These are phyloP conservation scores for Fusarium secorum DNA, from an alignment of 2,329 filamentous ascomycete species.

Conservation along the genomic window DNA sequence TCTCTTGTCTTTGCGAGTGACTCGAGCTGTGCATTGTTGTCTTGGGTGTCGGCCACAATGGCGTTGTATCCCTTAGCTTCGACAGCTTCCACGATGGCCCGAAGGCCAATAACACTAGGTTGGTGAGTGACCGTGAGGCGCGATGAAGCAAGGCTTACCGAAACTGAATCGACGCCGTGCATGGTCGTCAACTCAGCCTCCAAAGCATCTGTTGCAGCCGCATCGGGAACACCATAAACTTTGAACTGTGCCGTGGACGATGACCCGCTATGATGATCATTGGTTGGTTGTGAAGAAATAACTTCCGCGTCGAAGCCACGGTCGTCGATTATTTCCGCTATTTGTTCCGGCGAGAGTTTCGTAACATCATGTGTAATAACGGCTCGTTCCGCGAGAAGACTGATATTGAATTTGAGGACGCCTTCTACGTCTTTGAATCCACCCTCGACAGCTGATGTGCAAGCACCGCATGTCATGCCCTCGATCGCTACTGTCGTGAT, in stretches of 20 bases:
- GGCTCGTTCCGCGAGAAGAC: conserved; percentile 88
- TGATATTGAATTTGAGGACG: conserved; percentile 90
- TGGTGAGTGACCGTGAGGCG: conserved; percentile 78
- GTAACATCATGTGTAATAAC: conserved; percentile 83
- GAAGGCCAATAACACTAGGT: conserved; percentile 76
- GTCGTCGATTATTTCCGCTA: conserved; percentile 86
- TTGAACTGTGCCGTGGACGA: conserved; percentile 77
- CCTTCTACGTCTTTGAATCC: conserved; percentile 82
- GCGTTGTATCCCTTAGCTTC: conserved; percentile 89
- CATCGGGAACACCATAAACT: conserved; percentile 80
- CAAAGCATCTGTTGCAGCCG: conserved; percentile 73
- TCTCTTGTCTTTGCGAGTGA: conserved; percentile 96
- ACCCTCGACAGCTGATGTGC: conserved; percentile 87
- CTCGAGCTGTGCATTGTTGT: conserved; percentile 96
- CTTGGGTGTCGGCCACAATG: conserved; percentile 86
- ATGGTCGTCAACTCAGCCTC: conserved; percentile 72
- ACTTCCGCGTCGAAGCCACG: conserved; percentile 86
- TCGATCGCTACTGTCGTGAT: conserved; percentile 89
- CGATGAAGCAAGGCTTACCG: conserved; percentile 76
- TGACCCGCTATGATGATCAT: conserved; percentile 60
- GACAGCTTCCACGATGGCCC: conserved; percentile 81
- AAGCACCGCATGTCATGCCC: conserved; percentile 98
- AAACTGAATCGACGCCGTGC: conserved; percentile 77
- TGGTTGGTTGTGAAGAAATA: conserved; percentile 75
- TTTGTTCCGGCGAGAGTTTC: conserved; percentile 75